Evolutionary conservation across 768 basidiomycete species (phyloP).

Genomic region (Kwoniella pini): DNA sequence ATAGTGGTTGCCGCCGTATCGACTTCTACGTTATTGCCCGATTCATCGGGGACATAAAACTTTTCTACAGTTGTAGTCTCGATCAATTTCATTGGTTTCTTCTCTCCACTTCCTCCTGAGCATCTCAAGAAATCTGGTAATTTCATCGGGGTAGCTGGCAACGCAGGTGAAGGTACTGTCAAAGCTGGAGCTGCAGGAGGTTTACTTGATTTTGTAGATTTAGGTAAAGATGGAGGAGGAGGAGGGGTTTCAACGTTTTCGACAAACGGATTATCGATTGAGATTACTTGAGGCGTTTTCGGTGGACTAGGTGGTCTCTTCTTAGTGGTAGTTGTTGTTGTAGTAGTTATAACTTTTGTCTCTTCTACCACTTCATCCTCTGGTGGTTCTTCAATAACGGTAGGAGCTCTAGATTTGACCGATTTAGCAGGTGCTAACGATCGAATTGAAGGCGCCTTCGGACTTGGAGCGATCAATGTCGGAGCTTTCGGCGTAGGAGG

Average conservation of each 20-base stretch:
- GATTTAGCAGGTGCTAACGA: not conserved
- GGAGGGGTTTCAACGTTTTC: constrained; percentile 17
- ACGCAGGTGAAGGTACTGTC: constrained; percentile 7
- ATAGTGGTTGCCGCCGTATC: constrained; percentile 30
- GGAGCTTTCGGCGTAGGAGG: constrained; percentile 16
- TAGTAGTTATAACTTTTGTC: constrained; percentile 31
- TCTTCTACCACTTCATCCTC: constrained; percentile 24
- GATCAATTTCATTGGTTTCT: constrained; percentile 14
- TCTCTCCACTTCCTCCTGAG: not conserved
- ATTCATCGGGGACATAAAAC: not conserved
- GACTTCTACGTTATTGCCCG: constrained; percentile 8
- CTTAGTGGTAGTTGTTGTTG: constrained; percentile 20
- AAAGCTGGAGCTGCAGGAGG: no score
- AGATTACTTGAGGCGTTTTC: constrained; percentile 10
- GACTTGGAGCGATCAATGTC: constrained; percentile 7
- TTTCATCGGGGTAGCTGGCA: constrained; percentile 8
- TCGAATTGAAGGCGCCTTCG: constrained; percentile 3
- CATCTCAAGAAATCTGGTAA: constrained; percentile 8
- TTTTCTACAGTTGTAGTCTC: constrained; percentile 17
- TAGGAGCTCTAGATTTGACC: constrained; percentile 4
- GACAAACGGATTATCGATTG: constrained; percentile 13
- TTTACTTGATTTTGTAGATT: constrained; percentile 2
- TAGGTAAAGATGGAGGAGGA: constrained; percentile 2
- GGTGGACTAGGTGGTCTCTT: constrained; percentile 20
- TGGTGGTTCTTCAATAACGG: constrained; percentile 5